phyloP scores from a whole-genome alignment of 1,139 yeast species.

The Groenewaldozyma sp. region DNA sequence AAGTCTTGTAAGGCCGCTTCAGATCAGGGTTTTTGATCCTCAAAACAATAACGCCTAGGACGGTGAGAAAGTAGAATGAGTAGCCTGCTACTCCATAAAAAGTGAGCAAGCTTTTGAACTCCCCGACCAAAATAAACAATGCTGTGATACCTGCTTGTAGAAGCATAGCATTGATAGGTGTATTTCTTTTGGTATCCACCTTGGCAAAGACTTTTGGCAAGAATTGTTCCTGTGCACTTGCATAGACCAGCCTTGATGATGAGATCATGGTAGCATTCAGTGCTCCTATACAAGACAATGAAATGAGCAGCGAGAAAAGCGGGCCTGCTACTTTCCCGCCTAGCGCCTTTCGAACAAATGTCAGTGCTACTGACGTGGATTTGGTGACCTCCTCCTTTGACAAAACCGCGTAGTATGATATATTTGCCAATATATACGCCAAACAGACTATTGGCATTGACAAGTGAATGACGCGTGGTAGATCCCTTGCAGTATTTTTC shows the following conservation, averaged over 20 bases:
- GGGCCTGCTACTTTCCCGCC: constrained; percentile 26
- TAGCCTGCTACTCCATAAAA: constrained; percentile 36
- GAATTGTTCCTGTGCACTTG: constrained; percentile 31
- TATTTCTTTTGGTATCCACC: constrained; percentile 21
- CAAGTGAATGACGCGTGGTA: constrained; percentile 33
- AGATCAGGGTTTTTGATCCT: constrained; percentile 30
- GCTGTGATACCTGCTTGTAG: constrained; percentile 27
- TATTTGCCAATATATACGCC: constrained; percentile 31
- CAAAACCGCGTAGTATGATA: constrained; percentile 32
- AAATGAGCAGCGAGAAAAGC: constrained; percentile 29
- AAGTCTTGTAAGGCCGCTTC: constrained; percentile 32
- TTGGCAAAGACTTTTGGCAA: constrained; percentile 28
- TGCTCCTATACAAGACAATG: constrained; percentile 35
- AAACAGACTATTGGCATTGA: constrained; percentile 35
- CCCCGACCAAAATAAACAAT: constrained; percentile 30
- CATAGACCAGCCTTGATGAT: constrained; percentile 31
- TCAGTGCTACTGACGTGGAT: constrained; percentile 32
- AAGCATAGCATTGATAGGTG: constrained; percentile 32
- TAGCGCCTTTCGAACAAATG: constrained; percentile 27
- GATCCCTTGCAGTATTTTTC: constrained; percentile 30
- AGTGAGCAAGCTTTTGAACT: constrained; percentile 29
- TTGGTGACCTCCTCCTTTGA: constrained; percentile 26
- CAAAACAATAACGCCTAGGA: constrained; percentile 32
- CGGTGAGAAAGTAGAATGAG: constrained; percentile 32
- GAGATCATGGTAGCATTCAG: constrained; percentile 34